Base-by-base conservation (phyloP, 2,329 filamentous ascomycete species). In the Hymenoscyphus occultus region DNA sequence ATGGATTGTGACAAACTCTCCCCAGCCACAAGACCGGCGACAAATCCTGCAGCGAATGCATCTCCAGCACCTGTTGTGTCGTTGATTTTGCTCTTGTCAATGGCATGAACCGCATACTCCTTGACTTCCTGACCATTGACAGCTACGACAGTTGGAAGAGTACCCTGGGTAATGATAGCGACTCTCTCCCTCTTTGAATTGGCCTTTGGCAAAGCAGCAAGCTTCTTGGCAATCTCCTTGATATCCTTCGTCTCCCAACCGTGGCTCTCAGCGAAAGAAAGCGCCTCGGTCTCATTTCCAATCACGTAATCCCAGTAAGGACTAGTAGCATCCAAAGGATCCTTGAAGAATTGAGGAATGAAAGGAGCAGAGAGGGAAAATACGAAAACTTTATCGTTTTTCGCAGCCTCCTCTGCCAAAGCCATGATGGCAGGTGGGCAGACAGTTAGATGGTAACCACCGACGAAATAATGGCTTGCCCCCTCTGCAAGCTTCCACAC, bases 21-120 rank as follows among this genome's bases (percentile, higher is more conserved):
- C 78, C 90, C 92, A 79, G 94, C 84, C 68, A 97, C 89, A 69
- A 98, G 83, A 76, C 93, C 95, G 62, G 95, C 95, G 64, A 92
- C 84, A 80, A 99, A 93, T 69, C 95, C 95, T 76, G 93, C 95
- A 65, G 95, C 94, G 75, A 99, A 99, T 62, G 95, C 94, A 77
- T 99, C 95, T 77, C 93, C 95, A 68, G 95, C 95, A 77, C 95
- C 95, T 77, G 94, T 98, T 78, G 94, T 98, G 81, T 99, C 95
- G 79, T 90, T 90, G 80, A 99, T 98, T 80, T 91, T 82, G 60
- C 86, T 84, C 77, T 85, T 82, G 71, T 86, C 83, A 74, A 99
- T 94, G 73, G 86, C 83, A 77, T 91, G 92, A 61, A 99, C 93
- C 22, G 89, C 84, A 82, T 88, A 95, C 77, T 91, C 86, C 81